Evolutionary conservation across 1,284 basidiomycete species (phyloP), one percentile per base, ranked within the genome.

Genomic region (Ganoderma boninense): DNA sequence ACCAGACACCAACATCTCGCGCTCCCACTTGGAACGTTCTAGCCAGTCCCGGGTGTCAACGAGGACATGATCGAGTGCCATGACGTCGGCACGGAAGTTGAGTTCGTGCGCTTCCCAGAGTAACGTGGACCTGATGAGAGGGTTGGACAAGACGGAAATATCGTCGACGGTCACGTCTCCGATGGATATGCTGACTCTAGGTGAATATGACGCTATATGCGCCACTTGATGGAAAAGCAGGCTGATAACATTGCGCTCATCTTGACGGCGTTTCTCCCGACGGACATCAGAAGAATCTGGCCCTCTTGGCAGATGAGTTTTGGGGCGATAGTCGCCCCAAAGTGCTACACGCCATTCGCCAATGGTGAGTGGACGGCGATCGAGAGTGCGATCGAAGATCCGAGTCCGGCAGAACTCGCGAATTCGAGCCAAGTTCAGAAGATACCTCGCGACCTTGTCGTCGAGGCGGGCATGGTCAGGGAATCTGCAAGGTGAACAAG

Each of bases 351-450:
- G 64, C 68, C 68, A 69, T 26, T 69, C 68, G 1, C 23, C 63
- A 43, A 69, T 65, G 2, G 57, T 56, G 18, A 69, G 60, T 16
- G 68, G 64, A 18, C 29, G 20, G 10, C 59, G 23, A 38, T 26
- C 43, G 18, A 66, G 35, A n/a, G 43, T 32, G 20, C 35, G 57
- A 26, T 69, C 64, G 32, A 69, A 54, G 16, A 69, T 49, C 18
- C 68, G 64, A 4, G 49, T 14, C 3, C 64, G 68, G 29, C 68
- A 69, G 42, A 66, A 69, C 8, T 38, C 52, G 11, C 64, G 63
- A 49, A 69, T 69, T n/a, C 64, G 68, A 13, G 44, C 23, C 40
- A 44, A 40, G 62, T 69, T 69, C 42, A 65, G 68, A 10, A 69
- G 42, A 23, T 68, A 68, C n/a, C 57, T 35, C 16, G 26, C 14